Conservation (phyloP, 306 rosid species). For the Echinosophora koreensis region DNA sequence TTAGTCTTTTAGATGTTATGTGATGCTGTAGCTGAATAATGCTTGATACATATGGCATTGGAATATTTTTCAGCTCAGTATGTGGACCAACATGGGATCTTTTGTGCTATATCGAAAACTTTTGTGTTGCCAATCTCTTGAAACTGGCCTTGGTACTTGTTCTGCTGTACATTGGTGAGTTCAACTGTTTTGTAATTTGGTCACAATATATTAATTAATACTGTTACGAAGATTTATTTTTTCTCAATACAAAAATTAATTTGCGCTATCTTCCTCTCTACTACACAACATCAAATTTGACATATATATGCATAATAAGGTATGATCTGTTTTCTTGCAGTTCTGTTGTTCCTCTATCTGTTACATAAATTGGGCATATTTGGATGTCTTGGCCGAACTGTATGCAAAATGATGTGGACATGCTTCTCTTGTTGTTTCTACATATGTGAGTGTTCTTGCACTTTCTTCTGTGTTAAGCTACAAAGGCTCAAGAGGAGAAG, state of each 20-base stretch:
- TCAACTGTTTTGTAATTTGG: conserved; percentile 17
- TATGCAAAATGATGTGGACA: conserved; percentile 60
- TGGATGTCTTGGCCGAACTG: conserved; percentile 54
- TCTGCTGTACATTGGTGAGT: conserved; percentile 72
- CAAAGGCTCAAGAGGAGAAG: conserved; percentile 48
- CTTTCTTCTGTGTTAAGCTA: conserved; percentile 61
- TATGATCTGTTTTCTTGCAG: conserved; percentile 53
- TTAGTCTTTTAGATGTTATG: not conserved
- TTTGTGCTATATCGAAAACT: conserved; percentile 65
- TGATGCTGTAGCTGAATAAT: not conserved
- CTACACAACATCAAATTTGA: not conserved
- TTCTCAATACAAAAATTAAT: not conserved
- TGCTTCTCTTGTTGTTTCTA: conserved; percentile 60
- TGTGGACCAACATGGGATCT: conserved; percentile 85
- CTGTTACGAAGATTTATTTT: not conserved
- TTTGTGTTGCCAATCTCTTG: conserved; percentile 69
- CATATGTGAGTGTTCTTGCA: conserved; percentile 58
- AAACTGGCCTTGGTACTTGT: conserved; percentile 61
- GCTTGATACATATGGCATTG: not conserved
- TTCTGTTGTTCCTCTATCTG: conserved; percentile 62
- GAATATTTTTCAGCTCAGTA: conserved; percentile 56
- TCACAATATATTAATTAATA: not conserved
- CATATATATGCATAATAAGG: conserved; percentile 15
- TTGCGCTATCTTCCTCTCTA: conserved; percentile 2
- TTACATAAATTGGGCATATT: conserved; percentile 62